These are phyloP conservation scores for Dioscorea alata DNA, from an alignment of 106 monocot genomes.

Conservation along the genomic window DNA sequence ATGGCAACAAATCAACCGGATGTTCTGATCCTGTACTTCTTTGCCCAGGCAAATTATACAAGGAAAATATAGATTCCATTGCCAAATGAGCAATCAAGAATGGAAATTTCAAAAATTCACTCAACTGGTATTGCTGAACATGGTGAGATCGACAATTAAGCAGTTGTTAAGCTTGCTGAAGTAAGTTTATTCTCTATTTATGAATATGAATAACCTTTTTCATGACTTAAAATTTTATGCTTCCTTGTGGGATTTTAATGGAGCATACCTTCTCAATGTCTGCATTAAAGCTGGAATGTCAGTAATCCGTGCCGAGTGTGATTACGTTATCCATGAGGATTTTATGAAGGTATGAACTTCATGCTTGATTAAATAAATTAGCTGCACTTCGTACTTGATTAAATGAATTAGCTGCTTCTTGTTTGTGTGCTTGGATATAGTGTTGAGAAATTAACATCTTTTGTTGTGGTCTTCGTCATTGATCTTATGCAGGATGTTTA, in stretches of 20 bases:
- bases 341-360: constrained; percentile 78
- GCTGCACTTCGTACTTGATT: not conserved
- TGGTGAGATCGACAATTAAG: constrained; percentile 96
- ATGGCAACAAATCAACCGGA: constrained; percentile 98
- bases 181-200: constrained; percentile 20
- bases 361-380: too few species aligned
- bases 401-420: too few species aligned
- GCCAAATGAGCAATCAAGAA: constrained; percentile 91
- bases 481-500: too few species aligned
- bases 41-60: constrained; percentile 78
- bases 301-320: constrained; percentile 92
- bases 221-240: too few species aligned
- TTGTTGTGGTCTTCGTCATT: too few species aligned
- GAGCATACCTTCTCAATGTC: constrained; percentile 92
- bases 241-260: constrained; percentile 73
- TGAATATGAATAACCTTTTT: too few species aligned
- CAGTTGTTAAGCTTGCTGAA: constrained; percentile 89
- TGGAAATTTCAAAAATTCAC: constrained; percentile 96
- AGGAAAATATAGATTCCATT: constrained; percentile 96
- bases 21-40: constrained; percentile 90
- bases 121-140: constrained; percentile 93
- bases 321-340: constrained; percentile 95
- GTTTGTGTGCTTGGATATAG: too few species aligned
- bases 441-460: too few species aligned
- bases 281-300: constrained; percentile 98